Base-by-base conservation (phyloP, 768 basidiomycete species). In the Podaxis sp. region DNA sequence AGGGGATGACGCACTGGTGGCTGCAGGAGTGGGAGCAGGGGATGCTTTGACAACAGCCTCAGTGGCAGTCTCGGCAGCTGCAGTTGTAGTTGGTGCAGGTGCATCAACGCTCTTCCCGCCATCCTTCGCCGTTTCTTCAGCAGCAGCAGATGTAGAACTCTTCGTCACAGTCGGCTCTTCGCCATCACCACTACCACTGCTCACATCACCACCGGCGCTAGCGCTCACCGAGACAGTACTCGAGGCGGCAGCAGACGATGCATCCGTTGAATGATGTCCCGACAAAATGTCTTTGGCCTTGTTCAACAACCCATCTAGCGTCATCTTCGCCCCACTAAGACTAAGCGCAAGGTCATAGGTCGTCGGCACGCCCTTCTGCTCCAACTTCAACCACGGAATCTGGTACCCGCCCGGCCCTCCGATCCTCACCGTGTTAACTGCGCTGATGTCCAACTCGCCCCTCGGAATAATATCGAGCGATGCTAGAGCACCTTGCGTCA, bases 381-480 rank as follows among this genome's bases (percentile, higher is more conserved):
- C 71, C 55, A 89, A 75, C 56, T 88, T 80, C 64, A 90, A 72
- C 87, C 87, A 90, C 11, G 89, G 88, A 48, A 89, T 71, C 62
- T 77, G 75, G 67, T 90, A 90, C 17, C 87, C 87, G 20, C 80
- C 80, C 13, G 74, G 66, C 3, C 82, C 86, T 11, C 61, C 61
- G 38, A 85, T 75, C 49, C 74, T 71, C 20, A 78, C 71, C 1
- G 87, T 88, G 24, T 76, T 72, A 12, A 77, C 82, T 2, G 83
- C 75, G 37, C 74, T 73, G 22, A 90, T 73, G 64, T 91, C 89
- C 59, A 90, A 74, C 38, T 74, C 68, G 10, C 78, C 82, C 15
- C 82, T 70, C 0, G 86, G 81, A 48, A 89, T 82, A 63, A 90
- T 87, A 4, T 64, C 77, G 2, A 91, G 77, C 3, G 88, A 84